Conservation (phyloP, 371 early-diverging fungal genomes). For the Mucor circinelloides region DNA sequence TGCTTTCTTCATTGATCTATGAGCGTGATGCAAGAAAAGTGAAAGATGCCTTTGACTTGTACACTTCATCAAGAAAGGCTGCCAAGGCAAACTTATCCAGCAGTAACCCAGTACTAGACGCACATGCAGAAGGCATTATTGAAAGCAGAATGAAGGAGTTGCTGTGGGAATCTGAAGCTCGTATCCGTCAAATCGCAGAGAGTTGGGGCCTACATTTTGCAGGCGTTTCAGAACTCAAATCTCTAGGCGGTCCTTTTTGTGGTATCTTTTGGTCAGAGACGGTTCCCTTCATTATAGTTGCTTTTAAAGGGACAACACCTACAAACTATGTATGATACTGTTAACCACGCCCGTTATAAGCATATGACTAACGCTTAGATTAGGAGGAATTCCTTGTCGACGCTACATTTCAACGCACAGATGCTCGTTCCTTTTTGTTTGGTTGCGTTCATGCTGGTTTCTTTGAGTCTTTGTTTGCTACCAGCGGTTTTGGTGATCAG, state of each 20-base stretch:
- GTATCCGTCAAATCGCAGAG: conserved; percentile 25
- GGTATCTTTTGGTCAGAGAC: conserved; percentile 53
- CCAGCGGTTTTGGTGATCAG: conserved; percentile 15
- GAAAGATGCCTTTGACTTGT: conserved; percentile 29
- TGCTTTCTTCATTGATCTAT: conserved; percentile 38
- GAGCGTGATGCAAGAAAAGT: conserved; percentile 46
- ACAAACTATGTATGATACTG: conserved; percentile 18
- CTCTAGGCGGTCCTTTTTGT: conserved; percentile 52
- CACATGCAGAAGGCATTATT: neutral
- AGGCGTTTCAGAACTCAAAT: conserved; percentile 53
- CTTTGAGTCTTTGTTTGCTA: conserved; percentile 37
- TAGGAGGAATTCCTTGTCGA: conserved; percentile 46
- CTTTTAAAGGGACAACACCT: conserved; percentile 50
- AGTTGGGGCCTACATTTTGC: conserved; percentile 47
- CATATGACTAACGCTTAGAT: neutral
- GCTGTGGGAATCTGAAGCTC: conserved; percentile 27
- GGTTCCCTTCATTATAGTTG: conserved; percentile 40
- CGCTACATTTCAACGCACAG: conserved; percentile 37
- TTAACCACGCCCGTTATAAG: neutral
- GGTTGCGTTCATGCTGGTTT: conserved; percentile 45
- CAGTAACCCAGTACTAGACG: neutral
- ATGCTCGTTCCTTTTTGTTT: conserved; percentile 37
- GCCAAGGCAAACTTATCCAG: neutral
- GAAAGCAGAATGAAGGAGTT: conserved; percentile 15
- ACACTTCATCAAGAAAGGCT: neutral